Percentiles rank a stretch among this genome's conserved stretches.
These are phyloP conservation scores for Ganoderma leucocontextum DNA, from an alignment of 1,284 basidiomycete species.

Conservation along the genomic window DNA sequence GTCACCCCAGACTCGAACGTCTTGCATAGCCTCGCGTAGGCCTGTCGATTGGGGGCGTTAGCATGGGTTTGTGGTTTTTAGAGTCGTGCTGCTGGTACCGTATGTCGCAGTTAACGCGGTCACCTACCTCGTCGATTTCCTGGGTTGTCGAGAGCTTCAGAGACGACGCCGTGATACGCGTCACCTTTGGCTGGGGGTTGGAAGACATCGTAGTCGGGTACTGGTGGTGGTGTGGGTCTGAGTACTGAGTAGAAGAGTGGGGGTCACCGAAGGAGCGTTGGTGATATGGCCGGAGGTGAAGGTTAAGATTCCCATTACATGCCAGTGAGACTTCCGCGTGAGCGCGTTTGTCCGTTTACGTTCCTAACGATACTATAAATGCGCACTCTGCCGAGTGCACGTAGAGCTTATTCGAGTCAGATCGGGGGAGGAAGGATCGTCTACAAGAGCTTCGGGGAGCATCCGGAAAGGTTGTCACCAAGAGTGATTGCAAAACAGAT, in stretches of 20 bases:
- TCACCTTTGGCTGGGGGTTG: slow-evolving; percentile 6
- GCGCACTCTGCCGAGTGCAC: neutral
- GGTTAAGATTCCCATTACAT: neutral
- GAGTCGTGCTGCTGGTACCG: neutral
- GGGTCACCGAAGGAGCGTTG: neutral
- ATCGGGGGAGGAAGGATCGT: neutral
- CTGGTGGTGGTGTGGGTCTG: neutral
- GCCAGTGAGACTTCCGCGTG: neutral
- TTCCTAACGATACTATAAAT: neutral
- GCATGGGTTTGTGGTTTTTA: neutral
- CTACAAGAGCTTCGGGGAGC: neutral
- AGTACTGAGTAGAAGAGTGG: neutral
- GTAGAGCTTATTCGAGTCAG: too few relatives aligned
- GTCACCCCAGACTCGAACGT: slow-evolving; percentile 64
- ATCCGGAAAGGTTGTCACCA: neutral
- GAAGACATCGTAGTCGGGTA: slow-evolving; percentile 9
- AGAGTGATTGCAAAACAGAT: neutral
- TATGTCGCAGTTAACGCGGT: neutral
- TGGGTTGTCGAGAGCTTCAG: slow-evolving; percentile 9
- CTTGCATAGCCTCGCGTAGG: slow-evolving; percentile 52
- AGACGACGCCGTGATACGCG: slow-evolving; percentile 12
- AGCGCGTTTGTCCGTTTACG: neutral
- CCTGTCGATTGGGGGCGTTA: slow-evolving; percentile 41
- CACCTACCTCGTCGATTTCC: slow-evolving; percentile 1
- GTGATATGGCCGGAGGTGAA: neutral